These are phyloP conservation scores for Anthoceros angustus DNA, from an alignment of 225 moss, liverwort and hornwort genomes.

Conservation along the genomic window DNA sequence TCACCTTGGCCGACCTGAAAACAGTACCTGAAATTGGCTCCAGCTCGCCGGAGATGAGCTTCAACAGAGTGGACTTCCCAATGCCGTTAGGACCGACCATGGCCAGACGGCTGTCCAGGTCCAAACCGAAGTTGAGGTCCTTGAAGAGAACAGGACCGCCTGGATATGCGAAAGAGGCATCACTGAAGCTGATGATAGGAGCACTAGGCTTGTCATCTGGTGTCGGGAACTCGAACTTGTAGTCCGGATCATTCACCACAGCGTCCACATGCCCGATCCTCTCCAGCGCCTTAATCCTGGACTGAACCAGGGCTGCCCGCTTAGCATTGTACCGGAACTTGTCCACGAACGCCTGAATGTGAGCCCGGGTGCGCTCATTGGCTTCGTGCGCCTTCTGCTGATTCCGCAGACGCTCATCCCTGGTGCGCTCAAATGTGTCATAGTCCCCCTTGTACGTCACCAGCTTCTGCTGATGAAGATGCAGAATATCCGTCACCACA, in stretches of 20 bases:
- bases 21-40: slow-evolving; percentile 79
- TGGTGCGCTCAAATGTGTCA: slow-evolving; percentile 87
- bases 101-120: slow-evolving; percentile 95
- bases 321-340: slow-evolving; percentile 99
- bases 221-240: slow-evolving; percentile 97
- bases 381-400: slow-evolving; percentile 96
- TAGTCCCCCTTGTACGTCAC: slow-evolving; percentile 95
- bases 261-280: slow-evolving; percentile 97
- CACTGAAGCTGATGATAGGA: slow-evolving; percentile 97
- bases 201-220: slow-evolving; percentile 93
- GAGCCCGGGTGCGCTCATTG: slow-evolving; percentile 88
- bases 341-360: slow-evolving; percentile 99
- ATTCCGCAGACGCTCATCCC: slow-evolving; percentile 84
- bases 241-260: slow-evolving; percentile 96
- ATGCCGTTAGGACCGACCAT: slow-evolving; percentile 99
- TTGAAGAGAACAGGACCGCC: slow-evolving; percentile 73
- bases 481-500: slow-evolving; percentile 91
- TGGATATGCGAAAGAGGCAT: slow-evolving; percentile 84
- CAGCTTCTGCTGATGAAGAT: slow-evolving; percentile 74
- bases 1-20: slow-evolving; percentile 86
- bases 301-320: slow-evolving; percentile 94
- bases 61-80: slow-evolving; percentile 89
- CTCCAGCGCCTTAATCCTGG: slow-evolving; percentile 97
- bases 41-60: slow-evolving; percentile 93
- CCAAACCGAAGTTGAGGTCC: slow-evolving; percentile 91